Base-by-base conservation (phyloP, 2,329 filamentous ascomycete species). In the Aureobasidium sp. region DNA sequence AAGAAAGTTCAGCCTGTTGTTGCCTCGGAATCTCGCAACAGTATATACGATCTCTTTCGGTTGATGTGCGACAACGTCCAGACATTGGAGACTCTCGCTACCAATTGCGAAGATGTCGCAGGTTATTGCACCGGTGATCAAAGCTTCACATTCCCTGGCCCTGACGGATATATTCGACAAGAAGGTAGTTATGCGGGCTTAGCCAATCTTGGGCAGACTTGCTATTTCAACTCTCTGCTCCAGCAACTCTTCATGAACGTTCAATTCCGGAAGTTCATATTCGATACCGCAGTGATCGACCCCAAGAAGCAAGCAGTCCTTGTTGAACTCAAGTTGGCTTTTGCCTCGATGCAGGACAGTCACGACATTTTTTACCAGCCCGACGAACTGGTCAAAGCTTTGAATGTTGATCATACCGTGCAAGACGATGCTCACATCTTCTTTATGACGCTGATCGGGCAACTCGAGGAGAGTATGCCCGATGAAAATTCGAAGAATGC, bases 361-460 rank as follows among this genome's bases (percentile, higher is more conserved):
- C 87, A 87, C 67, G 82, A 83, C 39, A 88, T 88, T 66, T 87
- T 80, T 63, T 82, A 92, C 22, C 89, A 94, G 65, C 89, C 94
- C 0, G 79, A 82, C 56, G 80, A 80, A 1, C 86, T 95, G 65
- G 88, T 94, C 15, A 80, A 81, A 37, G 87, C 85, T 44, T 90
- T 97, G 69, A 81, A 84, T 17, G 95, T 99, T 65, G 91, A 97
- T 73, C 87, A 95, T 29, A 85, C 87, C 62, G 85, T 89, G 63
- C 94, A 99, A 74, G 97, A 99, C 90, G 94, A 99, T 71, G 94
- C 97, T 5, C 94, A 97, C 68, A 92, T 97, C 72, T 99, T 97
- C 72, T 97, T 95, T 77, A 96, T 94, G 69, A 82, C 96, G 5
- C 82, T 99, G 0, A 94, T 97, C 68, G 91, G 96, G 73, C 85